A percentile compares a stretch with the other conserved stretches of the same genome.
These are phyloP conservation scores for Salix brachista DNA, from an alignment of 345 rosid species.

Conservation along the genomic window DNA sequence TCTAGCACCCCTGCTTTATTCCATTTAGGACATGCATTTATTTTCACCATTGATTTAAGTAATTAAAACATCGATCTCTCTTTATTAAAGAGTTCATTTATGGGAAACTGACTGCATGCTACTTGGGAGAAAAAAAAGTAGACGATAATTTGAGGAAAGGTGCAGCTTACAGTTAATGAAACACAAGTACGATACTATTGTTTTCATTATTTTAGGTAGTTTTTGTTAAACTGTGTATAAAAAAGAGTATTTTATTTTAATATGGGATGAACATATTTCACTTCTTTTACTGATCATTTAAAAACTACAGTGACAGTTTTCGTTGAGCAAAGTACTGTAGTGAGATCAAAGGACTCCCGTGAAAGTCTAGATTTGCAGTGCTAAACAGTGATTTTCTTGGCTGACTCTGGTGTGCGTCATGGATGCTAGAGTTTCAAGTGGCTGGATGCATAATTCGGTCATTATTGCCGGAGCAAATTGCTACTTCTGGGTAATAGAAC, in stretches of 20 bases:
- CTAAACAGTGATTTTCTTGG: not conserved
- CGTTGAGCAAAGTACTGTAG: conserved; percentile 3
- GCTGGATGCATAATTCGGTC: not conserved
- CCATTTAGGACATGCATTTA: not conserved
- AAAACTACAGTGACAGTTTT: too few species aligned
- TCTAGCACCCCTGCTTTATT: not conserved
- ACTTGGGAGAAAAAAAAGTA: not conserved
- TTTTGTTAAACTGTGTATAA: not conserved
- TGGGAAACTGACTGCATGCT: conserved; percentile 12
- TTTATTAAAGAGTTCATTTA: not conserved
- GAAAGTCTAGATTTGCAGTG: not conserved
- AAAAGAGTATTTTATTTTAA: too few species aligned
- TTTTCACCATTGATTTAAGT: not conserved
- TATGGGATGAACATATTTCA: too few species aligned
- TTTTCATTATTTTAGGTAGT: too few species aligned
- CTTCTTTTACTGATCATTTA: too few species aligned
- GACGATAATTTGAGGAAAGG: not conserved
- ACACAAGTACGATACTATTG: not conserved
- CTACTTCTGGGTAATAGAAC: not conserved
- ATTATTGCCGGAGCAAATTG: not conserved
- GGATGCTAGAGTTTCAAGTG: not conserved
- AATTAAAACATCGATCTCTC: not conserved
- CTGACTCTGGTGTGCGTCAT: not conserved
- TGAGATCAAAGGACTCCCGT: not conserved
- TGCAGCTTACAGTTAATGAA: too few species aligned